Percentiles rank a stretch among this genome's conserved stretches.
phyloP scores from a whole-genome alignment of 192 early-diverging fungal species.

The Coemansia sp. region DNA sequence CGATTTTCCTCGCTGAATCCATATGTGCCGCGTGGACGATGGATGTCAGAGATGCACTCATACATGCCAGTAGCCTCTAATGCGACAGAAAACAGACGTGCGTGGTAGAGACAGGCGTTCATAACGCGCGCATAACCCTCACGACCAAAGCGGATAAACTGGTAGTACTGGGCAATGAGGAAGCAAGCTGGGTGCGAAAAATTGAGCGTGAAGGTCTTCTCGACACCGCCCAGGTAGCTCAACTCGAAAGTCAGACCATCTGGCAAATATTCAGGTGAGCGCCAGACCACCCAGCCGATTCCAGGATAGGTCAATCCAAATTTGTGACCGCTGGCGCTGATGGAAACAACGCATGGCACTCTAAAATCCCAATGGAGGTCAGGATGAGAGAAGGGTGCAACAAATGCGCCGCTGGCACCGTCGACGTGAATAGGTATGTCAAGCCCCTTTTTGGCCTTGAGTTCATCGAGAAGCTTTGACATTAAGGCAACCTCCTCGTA shows the following conservation, averaged over 20 bases:
- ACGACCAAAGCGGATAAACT: constrained; percentile 69
- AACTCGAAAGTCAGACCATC: constrained; percentile 73
- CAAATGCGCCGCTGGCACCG: constrained; percentile 80
- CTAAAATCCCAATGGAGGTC: constrained; percentile 73
- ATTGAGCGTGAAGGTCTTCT: constrained; percentile 73
- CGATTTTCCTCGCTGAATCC: constrained; percentile 39
- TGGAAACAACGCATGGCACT: constrained; percentile 68
- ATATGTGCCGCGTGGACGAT: constrained; percentile 52
- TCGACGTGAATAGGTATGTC: constrained; percentile 84
- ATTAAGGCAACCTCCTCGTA: constrained; percentile 74
- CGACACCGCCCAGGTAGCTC: constrained; percentile 69
- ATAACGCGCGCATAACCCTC: constrained; percentile 70
- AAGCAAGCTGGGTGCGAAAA: constrained; percentile 71
- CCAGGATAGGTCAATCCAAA: constrained; percentile 83
- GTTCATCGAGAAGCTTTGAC: constrained; percentile 60
- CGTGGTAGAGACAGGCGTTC: constrained; percentile 57
- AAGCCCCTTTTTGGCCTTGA: constrained; percentile 61
- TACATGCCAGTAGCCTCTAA: constrained; percentile 63
- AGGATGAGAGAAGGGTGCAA: constrained; percentile 81
- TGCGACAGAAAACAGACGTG: constrained; percentile 56
- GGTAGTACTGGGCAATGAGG: constrained; percentile 84
- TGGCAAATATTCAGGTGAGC: constrained; percentile 63
- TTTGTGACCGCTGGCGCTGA: constrained; percentile 85
- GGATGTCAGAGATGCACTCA: constrained; percentile 64
- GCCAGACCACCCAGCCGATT: constrained; percentile 83